Conservation (phyloP, 352 stramenopile genomes). For the Phytophthora melonis region DNA sequence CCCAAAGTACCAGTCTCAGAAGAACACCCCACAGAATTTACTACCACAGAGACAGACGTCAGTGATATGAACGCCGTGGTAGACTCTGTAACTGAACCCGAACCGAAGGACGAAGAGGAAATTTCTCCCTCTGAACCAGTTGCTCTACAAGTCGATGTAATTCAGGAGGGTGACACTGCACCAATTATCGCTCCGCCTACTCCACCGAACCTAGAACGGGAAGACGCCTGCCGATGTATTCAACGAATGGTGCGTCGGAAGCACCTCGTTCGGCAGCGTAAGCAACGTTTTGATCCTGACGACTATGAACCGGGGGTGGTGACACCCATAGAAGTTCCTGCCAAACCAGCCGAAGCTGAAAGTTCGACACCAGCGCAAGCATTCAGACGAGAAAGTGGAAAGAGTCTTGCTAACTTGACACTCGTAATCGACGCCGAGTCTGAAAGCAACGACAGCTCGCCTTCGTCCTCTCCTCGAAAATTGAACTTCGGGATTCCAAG, state of each 20-base stretch:
- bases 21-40: not conserved
- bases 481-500: conserved; percentile 28
- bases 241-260: conserved; percentile 36
- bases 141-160: not conserved
- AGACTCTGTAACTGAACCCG: not conserved
- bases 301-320: conserved; percentile 37
- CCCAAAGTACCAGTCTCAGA: not conserved
- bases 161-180: not conserved
- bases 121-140: not conserved
- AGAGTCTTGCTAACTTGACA: not conserved
- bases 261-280: conserved; percentile 16
- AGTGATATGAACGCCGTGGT: not conserved
- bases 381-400: not conserved
- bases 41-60: not conserved
- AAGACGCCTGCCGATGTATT: conserved; percentile 32
- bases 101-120: not conserved
- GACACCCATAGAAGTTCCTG: conserved; percentile 2
- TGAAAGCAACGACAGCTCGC: conserved; percentile 1
- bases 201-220: conserved; percentile 23
- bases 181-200: not conserved
- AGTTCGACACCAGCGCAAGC: not conserved
- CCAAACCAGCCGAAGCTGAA: not conserved
- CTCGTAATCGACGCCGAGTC: not conserved
- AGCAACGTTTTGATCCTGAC: conserved; percentile 22
- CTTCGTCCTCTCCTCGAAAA: conserved; percentile 9